These are phyloP conservation scores for Arabidopsis suecica DNA, from an alignment of 345 rosid genomes.

Conservation along the genomic window DNA sequence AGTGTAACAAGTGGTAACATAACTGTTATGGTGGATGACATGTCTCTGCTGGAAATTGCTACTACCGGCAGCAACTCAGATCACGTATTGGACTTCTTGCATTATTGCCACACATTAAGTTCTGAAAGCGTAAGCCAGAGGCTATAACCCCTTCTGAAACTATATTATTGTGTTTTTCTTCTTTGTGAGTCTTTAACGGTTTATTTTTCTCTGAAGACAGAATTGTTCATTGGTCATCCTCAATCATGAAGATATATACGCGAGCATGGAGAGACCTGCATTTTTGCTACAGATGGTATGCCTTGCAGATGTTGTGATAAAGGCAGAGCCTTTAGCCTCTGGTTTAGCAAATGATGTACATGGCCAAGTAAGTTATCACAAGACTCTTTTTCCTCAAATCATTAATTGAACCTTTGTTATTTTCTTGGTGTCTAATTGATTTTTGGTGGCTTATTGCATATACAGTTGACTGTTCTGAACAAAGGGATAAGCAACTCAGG, in stretches of 20 bases:
- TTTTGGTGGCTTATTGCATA: slow-evolving; percentile 16
- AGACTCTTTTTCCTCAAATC: not conserved
- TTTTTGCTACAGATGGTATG: slow-evolving; percentile 67
- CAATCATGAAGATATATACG: slow-evolving; percentile 77
- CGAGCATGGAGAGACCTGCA: slow-evolving; percentile 56
- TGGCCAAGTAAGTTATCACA: slow-evolving; percentile 67
- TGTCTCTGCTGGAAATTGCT: slow-evolving; percentile 84
- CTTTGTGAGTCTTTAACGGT: not conserved
- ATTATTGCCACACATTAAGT: slow-evolving; percentile 78
- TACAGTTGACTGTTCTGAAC: slow-evolving; percentile 74
- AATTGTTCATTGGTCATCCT: slow-evolving; percentile 75
- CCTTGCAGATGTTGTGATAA: slow-evolving; percentile 75
- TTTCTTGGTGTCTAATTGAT: not conserved
- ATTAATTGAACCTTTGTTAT: not conserved
- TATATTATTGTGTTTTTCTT: not conserved
- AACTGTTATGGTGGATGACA: slow-evolving; percentile 85
- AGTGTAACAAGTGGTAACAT: slow-evolving; percentile 49
- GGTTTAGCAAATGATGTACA: slow-evolving; percentile 95
- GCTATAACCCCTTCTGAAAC: not conserved
- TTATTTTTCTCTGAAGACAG: slow-evolving; percentile 51
- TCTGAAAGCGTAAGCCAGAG: slow-evolving; percentile 68
- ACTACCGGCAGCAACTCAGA: slow-evolving; percentile 62
- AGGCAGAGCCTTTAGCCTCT: slow-evolving; percentile 84
- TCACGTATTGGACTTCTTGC: slow-evolving; percentile 75
- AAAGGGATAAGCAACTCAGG: slow-evolving; percentile 43